Percentiles rank a stretch among this genome's conserved stretches.
These are phyloP conservation scores for Trypanosoma conorhini DNA, from an alignment of 208 protist genomes.

Conservation along the genomic window DNA sequence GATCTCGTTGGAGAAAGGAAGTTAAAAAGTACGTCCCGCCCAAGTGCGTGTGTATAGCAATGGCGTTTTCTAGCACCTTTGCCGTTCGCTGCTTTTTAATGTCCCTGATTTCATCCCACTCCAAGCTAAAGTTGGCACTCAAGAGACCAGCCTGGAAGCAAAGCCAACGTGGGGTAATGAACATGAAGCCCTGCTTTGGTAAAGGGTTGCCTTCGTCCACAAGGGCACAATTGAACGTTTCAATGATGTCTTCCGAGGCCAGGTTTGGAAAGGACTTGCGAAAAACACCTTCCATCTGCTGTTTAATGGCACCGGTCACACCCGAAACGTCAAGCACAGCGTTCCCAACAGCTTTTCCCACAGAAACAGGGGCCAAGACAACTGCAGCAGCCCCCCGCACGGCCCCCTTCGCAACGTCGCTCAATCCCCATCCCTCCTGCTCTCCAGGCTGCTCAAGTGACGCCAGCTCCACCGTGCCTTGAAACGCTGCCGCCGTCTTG, in stretches of 20 bases:
- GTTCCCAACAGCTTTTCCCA: constrained; percentile 50
- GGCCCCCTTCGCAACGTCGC: constrained; percentile 54
- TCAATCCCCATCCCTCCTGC: constrained; percentile 28
- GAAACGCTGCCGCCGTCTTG: constrained; percentile 35
- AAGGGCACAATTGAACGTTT: constrained; percentile 59
- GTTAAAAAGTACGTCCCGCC: constrained; percentile 59
- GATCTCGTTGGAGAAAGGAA: constrained; percentile 69
- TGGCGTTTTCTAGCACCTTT: constrained; percentile 72
- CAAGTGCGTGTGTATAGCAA: constrained; percentile 70
- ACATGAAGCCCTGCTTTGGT: constrained; percentile 59
- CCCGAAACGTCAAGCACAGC: constrained; percentile 75
- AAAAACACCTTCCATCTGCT: constrained; percentile 59
- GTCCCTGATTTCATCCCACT: constrained; percentile 86
- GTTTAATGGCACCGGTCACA: constrained; percentile 60
- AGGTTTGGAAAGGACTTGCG: constrained; percentile 64
- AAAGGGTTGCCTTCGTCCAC: constrained; percentile 32
- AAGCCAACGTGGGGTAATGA: constrained; percentile 67
- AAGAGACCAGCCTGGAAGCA: constrained; percentile 58
- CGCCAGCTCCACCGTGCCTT: constrained; percentile 72
- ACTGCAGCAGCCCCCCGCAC: constrained; percentile 69
- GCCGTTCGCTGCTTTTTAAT: constrained; percentile 63
- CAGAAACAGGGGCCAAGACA: constrained; percentile 71
- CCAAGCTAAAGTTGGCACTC: constrained; percentile 49
- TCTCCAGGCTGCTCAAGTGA: constrained; percentile 48
- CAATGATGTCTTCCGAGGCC: constrained; percentile 52